A percentile compares a stretch with the other conserved stretches of the same genome.
phyloP scores from a whole-genome alignment of 192 early-diverging fungal genomes.

The Dimargaris cristalligena region DNA sequence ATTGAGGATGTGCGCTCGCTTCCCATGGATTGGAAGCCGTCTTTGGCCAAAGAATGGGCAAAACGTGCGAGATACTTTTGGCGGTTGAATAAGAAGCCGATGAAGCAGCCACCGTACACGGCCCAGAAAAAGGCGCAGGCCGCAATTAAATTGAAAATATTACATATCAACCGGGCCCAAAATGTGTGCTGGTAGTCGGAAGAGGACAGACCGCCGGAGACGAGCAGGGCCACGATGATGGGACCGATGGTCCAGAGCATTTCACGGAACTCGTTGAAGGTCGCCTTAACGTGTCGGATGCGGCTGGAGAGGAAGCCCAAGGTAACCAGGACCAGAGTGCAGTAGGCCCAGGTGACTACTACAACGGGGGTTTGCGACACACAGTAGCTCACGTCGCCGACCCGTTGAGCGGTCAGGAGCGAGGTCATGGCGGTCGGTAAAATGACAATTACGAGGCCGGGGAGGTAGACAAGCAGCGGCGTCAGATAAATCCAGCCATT shows the following conservation, averaged over 20 bases:
- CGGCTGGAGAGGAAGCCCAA: background rate
- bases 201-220: background rate
- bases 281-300: background rate
- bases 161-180: background rate
- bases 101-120: background rate
- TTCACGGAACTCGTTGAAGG: constrained; percentile 2
- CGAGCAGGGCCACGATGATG: background rate
- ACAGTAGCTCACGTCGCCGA: background rate
- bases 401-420: background rate
- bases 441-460: background rate
- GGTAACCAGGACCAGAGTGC: background rate
- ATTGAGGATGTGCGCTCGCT: background rate
- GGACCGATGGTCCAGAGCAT: background rate
- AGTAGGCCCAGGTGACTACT: background rate
- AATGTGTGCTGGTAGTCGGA: background rate
- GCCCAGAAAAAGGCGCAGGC: background rate
- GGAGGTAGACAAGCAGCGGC: background rate
- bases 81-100: background rate
- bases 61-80: background rate
- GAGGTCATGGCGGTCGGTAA: background rate
- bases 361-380: background rate
- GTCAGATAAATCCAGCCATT: background rate
- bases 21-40: background rate
- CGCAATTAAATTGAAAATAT: background rate
- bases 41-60: background rate